phyloP scores from a whole-genome alignment of 2,329 filamentous ascomycete genomes.

The Botryotinia calthae region DNA sequence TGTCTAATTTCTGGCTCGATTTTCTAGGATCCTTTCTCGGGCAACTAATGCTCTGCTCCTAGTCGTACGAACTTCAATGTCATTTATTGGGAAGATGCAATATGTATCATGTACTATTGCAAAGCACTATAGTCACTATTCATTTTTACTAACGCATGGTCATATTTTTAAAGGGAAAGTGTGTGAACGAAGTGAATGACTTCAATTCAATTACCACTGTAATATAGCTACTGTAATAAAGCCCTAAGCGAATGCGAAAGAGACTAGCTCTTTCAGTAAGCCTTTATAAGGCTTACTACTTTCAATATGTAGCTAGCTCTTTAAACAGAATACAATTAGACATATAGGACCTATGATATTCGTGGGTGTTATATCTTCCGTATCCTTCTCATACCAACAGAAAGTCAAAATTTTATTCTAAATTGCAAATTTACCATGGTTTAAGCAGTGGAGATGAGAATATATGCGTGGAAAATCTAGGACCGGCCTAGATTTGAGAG shows the following conservation, averaged over 20 bases:
- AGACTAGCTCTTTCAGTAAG: too few relatives aligned
- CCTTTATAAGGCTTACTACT: too few relatives aligned
- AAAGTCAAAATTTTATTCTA: not conserved
- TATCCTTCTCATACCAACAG: too few relatives aligned
- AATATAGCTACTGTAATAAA: too few relatives aligned
- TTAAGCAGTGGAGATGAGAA: not conserved
- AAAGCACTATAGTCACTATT: too few relatives aligned
- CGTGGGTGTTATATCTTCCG: too few relatives aligned
- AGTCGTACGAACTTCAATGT: not conserved
- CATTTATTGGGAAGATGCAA: not conserved
- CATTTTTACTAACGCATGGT: not conserved
- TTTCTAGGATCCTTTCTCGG: not conserved
- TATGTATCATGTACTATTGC: not conserved
- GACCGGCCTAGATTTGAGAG: not conserved
- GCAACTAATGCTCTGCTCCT: not conserved
- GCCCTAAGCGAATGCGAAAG: too few relatives aligned
- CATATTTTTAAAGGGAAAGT: not conserved
- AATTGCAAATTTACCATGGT: not conserved
- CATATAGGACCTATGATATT: too few relatives aligned
- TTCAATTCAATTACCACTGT: too few relatives aligned
- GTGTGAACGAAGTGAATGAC: too few relatives aligned
- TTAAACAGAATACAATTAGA: too few relatives aligned
- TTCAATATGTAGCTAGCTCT: too few relatives aligned
- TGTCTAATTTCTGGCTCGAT: not conserved
- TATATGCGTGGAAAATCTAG: not conserved